Percentiles rank a stretch among this genome's conserved stretches.
These are phyloP conservation scores for Ceratocystis diversiconidia DNA, from an alignment of 2,329 filamentous ascomycete species.

Conservation along the genomic window DNA sequence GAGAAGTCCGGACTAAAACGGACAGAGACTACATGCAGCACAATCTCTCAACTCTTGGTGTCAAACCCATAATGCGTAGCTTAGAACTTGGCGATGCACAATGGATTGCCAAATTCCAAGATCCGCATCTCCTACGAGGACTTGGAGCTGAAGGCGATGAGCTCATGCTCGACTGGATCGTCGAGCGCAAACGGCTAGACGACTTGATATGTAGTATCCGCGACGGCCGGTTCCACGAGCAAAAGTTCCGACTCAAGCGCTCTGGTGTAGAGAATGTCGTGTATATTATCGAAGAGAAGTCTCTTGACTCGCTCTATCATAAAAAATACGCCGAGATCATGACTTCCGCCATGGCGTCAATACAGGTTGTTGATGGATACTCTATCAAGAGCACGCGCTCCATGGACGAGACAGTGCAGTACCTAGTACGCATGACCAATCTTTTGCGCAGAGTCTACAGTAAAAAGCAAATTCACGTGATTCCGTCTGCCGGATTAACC, in stretches of 20 bases:
- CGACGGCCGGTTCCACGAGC: constrained; percentile 69
- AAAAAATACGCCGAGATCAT: constrained; percentile 52
- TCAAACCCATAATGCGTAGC: constrained; percentile 50
- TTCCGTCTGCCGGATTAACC: constrained; percentile 51
- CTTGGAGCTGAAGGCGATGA: constrained; percentile 52
- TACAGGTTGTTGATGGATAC: constrained; percentile 64
- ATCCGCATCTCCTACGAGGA: constrained; percentile 39
- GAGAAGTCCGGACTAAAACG: constrained; percentile 57
- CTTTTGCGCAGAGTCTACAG: constrained; percentile 54
- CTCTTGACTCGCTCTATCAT: constrained; percentile 40
- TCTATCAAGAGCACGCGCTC: constrained; percentile 64
- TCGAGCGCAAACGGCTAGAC: constrained; percentile 68
- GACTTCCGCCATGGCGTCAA: constrained; percentile 58
- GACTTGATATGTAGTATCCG: constrained; percentile 70
- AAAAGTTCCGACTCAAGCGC: constrained; percentile 63
- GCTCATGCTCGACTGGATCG: constrained; percentile 63
- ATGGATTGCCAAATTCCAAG: constrained; percentile 62
- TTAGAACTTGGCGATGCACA: constrained; percentile 62
- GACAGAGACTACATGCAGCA: constrained; percentile 67
- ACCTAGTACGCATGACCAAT: constrained; percentile 57
- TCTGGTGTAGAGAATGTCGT: constrained; percentile 63
- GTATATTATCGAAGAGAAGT: constrained; percentile 64
- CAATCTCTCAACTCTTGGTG: constrained; percentile 51
- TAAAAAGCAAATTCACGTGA: constrained; percentile 40
- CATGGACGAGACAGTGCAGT: constrained; percentile 65